Evolutionary conservation across 345 rosid species (phyloP).

Genomic region (Pugionium dolabratum): DNA sequence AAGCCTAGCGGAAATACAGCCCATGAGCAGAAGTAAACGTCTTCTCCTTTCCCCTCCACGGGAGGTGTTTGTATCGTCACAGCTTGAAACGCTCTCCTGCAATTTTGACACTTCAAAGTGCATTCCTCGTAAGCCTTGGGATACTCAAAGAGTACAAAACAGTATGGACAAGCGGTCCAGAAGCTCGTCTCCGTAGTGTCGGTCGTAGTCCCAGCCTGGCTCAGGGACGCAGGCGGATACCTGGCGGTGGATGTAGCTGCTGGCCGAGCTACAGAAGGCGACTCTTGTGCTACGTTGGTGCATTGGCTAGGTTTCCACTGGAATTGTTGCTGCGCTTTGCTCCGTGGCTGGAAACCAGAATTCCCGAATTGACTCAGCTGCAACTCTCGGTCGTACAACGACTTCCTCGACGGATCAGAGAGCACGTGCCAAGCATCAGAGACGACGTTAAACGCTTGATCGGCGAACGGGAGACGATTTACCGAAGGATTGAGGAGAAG

Average conservation of each 20-base stretch:
- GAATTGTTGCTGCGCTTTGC: conserved; percentile 27
- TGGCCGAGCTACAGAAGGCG: conserved; percentile 19
- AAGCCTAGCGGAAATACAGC: conserved; percentile 71
- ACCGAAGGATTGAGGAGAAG: conserved; percentile 64
- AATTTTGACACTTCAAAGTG: conserved; percentile 67
- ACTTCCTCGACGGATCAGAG: conserved; percentile 67
- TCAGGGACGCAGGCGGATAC: conserved; percentile 9
- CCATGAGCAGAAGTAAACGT: conserved; percentile 71
- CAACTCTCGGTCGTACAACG: conserved; percentile 69
- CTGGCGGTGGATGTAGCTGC: conserved; percentile 16
- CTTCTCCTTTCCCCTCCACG: conserved; percentile 59
- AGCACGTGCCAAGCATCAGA: conserved; percentile 85
- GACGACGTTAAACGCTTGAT: conserved; percentile 68
- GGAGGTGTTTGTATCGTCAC: conserved; percentile 66
- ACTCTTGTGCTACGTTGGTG: conserved; percentile 22
- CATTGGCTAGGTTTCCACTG: conserved; percentile 22
- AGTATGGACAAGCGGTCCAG: conserved; percentile 97
- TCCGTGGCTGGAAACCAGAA: conserved; percentile 21
- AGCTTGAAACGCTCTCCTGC: conserved; percentile 83
- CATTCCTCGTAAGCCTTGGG: conserved; percentile 77
- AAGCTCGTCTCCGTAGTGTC: conserved; percentile 51
- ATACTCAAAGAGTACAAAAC: conserved; percentile 77
- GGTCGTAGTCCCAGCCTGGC: conserved; percentile 30
- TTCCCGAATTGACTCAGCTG: conserved; percentile 56
- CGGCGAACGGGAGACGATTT: conserved; percentile 69